These are phyloP conservation scores for Neurospora sp. DNA, from an alignment of 495 filamentous ascomycete genomes.

Conservation along the genomic window DNA sequence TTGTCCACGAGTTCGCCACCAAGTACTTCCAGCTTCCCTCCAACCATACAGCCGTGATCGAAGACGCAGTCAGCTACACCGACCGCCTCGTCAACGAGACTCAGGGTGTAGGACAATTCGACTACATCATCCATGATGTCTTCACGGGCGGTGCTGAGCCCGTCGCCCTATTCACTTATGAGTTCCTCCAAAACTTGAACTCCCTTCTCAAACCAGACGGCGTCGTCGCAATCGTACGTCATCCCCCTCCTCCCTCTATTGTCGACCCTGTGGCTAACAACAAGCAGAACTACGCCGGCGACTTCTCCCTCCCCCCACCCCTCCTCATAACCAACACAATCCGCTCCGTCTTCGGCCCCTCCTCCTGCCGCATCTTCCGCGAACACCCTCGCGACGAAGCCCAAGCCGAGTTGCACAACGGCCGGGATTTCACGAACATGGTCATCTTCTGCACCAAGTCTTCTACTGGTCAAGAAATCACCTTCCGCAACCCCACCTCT, in stretches of 20 bases:
- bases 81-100: constrained; percentile 31
- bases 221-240: constrained; percentile 77
- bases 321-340: constrained; percentile 66
- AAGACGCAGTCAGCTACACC: constrained; percentile 73
- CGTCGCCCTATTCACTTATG: constrained; percentile 71
- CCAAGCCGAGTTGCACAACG: constrained; percentile 25
- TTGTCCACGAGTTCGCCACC: constrained; percentile 69
- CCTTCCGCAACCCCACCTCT: constrained; percentile 56
- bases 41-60: constrained; percentile 71
- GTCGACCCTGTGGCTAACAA: neutral
- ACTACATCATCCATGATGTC: constrained; percentile 97
- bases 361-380: constrained; percentile 64
- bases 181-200: constrained; percentile 62
- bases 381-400: constrained; percentile 49
- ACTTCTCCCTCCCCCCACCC: constrained; percentile 62
- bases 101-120: constrained; percentile 43
- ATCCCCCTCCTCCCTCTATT: neutral
- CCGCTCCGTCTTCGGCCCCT: constrained; percentile 52
- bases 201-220: constrained; percentile 65
- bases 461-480: constrained; percentile 24
- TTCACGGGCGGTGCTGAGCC: constrained; percentile 96
- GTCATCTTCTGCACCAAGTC: constrained; percentile 62
- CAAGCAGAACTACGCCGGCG: constrained; percentile 87
- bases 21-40: constrained; percentile 72
- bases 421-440: constrained; percentile 80